phyloP scores from a whole-genome alignment of 2,329 filamentous ascomycete species.

The Fusarium pininemorale region DNA sequence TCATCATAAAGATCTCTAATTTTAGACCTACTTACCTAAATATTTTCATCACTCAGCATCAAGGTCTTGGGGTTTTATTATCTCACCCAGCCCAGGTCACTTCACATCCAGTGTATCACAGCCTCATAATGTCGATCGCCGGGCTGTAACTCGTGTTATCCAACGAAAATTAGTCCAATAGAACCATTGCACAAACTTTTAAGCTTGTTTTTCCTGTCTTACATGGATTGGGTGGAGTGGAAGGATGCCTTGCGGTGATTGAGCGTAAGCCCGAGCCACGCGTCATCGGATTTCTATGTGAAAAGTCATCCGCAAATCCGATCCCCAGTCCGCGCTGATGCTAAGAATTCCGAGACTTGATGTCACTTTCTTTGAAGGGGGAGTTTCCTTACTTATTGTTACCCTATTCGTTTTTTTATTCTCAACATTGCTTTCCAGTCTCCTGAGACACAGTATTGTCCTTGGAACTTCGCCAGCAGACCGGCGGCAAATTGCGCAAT shows the following conservation, averaged over 20 bases:
- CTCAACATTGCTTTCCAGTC: too few relatives aligned
- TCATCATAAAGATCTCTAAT: too few relatives aligned
- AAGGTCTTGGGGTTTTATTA: too few relatives aligned
- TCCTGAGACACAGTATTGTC: too few relatives aligned
- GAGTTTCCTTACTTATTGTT: accelerated
- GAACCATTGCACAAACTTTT: background rate
- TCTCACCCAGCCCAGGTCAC: too few relatives aligned
- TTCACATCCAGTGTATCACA: background rate
- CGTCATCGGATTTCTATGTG: slow-evolving; percentile 10
- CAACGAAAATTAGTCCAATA: accelerated
- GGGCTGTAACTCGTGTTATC: accelerated
- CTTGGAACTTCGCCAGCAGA: background rate
- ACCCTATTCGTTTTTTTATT: too few relatives aligned
- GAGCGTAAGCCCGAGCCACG: background rate
- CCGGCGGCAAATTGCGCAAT: background rate
- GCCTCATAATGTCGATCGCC: background rate
- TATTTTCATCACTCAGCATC: accelerated
- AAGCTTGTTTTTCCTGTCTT: background rate
- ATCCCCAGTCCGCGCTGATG: background rate
- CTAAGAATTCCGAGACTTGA: background rate
- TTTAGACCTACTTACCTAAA: too few relatives aligned
- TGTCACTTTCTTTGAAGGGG: too few relatives aligned
- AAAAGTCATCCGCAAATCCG: background rate
- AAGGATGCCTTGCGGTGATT: background rate
- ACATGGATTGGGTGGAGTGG: background rate